Base-by-base conservation (phyloP, 257 asterid genomes). In the Jacaranda mimosifolia region DNA sequence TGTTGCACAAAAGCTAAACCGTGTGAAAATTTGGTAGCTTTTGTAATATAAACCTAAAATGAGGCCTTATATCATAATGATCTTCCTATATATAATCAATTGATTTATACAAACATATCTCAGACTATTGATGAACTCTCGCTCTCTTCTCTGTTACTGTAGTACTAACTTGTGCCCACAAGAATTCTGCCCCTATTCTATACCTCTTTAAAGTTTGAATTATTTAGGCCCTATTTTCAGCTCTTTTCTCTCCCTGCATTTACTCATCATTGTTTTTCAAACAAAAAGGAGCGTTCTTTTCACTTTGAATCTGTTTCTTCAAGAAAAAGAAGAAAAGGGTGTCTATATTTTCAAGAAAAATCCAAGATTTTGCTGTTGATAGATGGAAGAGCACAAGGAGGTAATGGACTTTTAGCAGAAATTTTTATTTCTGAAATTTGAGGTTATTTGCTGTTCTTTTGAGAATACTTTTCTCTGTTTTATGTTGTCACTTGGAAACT, bases 301-400 rank as follows among this genome's bases (percentile, higher is more conserved):
- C 7, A 10, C 5, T 21, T 35, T 17, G n/a, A 56, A 9, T 43
- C 13, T 39, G 4, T 52, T 36, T 63, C 72, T 63, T 63, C 43
- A 26, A 70, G 60, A 15, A 63, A 39, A 11, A 55, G 73, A 51
- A 45, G 63, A 13, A 75, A 19, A 70, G 40, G 66, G 74, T 39
- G 39, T 70, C 60, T 63, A n/a, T 12, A 17, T 45, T 49, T 57
- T 42, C n/a, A 71, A 65, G 73, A 59, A 66, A 83, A 48, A 73
- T 72, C 59, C 56, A 17, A 74, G 62, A n/a, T 6, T 74, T 71
- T 58, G 26, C 74, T 56, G 55, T 60, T 55, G 39, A 53, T 19
- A n/a, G n/a, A 84, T 85, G 88, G 88, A 83, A 73, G 80, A 85
- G 52, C 82, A 75, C 64, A 85, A 85, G 65, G 83, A 85, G 86